Evolutionary conservation across 176 grass and related monocot genomes (phyloP), one percentile per base, ranked within the genome.

Genomic region (Oryza punctata): DNA sequence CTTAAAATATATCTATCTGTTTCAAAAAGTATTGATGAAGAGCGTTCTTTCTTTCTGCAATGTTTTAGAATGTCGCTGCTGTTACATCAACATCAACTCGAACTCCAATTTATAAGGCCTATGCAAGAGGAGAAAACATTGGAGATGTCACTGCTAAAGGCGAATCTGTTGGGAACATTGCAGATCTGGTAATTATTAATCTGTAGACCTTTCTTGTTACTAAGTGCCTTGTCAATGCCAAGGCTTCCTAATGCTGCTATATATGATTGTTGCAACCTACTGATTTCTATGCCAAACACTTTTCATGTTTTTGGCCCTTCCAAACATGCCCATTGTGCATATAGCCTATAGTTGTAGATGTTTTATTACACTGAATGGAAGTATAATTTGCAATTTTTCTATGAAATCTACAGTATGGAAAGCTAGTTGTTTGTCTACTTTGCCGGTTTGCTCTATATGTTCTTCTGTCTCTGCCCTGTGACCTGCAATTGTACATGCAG

Each of bases 111-210:
- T 99, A 99, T 33, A 99, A 99, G 85, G 93, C 96, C 7, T 99
- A 99, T 85, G 93, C 96, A 43, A 96, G 88, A 90, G 96, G 93
- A 63, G 96, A 99, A 94, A 99, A 99, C 66, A 99, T 99, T 67
- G 96, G 96, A 41, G 96, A 99, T 85, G 93, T 99, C 67, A 99
- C 96, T 79, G 96, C 96, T 81, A 99, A 99, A 85, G 96, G 96
- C 43, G 96, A 99, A 94, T 99, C 89, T 21, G 91, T 99, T 38
- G 96, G 81, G 67, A 99, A 99, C 87, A 90, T 99, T 67, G 96
- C 96, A 79, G 96, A 96, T 85, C 83, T 99, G 87, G 96, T 99
- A 99, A 92, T n/a, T 78, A 77, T 83, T 47, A 79, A 28, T 19
- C 3, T 82, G 72, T 79, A 69, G 27, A 47, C 35, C 4, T 50